Evolutionary conservation across 2,329 filamentous ascomycete species (phyloP), one percentile per base, ranked within the genome.

Genomic region (Pseudomassariella vexata): DNA sequence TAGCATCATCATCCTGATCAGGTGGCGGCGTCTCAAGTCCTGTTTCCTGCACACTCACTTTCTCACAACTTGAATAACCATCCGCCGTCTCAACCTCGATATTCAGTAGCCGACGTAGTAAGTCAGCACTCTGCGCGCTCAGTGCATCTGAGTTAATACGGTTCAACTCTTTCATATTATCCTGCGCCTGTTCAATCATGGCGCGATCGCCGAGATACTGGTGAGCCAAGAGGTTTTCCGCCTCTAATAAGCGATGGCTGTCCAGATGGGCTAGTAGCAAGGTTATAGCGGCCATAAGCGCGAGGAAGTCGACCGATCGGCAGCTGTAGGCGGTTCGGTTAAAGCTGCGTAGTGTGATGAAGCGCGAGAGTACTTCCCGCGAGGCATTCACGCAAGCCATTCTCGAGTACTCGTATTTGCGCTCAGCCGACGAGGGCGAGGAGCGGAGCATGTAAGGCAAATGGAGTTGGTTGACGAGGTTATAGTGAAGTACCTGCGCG

Each of bases 381-480:
- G 61, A 62, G 19, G 63, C 61, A 15, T 50, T 60, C 2, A 64
- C 45, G 19, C 58, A 56, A 0, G 59, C 60, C 15, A 61, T 53
- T 24, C 53, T 61, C 47, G 52, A 63, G 42, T 60, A 60, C 10
- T 58, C 54, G 28, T 57, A 56, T 8, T 39, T 48, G 6, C 33
- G 30, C 11, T 54, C 49, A 5, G 35, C 32, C 3, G 50, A 46
- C 5, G 52, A 37, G 2, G 48, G 48, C 3, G 50, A 46, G 6
- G 52, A 37, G 2, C 48, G 48, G 4, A 68, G 48, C 39, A 70
- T 52, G 36, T 63, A 64, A 2, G 67, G 67, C 3, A 70, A 42
- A 41, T 71, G 66, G 5, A 67, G 51, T 31, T 62, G 63, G 3
- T 53, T 48, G 8, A 70, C 41, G 6, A 68, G 42, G 28, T 66